A percentile compares a stretch with the other conserved stretches of the same genome.
phyloP scores from a whole-genome alignment of 257 asterid genomes.

The Lantana camara region DNA sequence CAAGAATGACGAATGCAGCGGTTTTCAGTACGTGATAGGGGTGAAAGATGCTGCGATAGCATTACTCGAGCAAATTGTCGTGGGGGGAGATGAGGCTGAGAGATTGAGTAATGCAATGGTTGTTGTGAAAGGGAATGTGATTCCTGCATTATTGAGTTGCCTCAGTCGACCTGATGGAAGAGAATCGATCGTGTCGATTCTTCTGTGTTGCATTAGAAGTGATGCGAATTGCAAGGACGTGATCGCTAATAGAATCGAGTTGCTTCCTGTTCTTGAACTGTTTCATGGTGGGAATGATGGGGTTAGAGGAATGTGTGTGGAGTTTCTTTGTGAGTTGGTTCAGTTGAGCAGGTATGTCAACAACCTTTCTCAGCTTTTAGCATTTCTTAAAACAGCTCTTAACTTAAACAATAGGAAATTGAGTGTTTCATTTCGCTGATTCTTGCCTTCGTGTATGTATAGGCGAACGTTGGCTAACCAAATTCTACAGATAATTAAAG shows the following conservation, averaged over 20 bases:
- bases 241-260: conserved; percentile 60
- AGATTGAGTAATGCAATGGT: conserved; percentile 36
- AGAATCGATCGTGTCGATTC: conserved; percentile 50
- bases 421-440: no score
- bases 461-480: conserved; percentile 65
- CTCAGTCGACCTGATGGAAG: conserved; percentile 53
- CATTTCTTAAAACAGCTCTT: background rate
- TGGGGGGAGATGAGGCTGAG: conserved; percentile 65
- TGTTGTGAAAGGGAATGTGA: conserved; percentile 52
- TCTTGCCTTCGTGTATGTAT: background rate
- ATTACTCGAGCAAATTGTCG: conserved; percentile 66
- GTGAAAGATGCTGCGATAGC: conserved; percentile 76
- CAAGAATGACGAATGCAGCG: conserved; percentile 46
- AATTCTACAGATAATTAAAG: conserved; percentile 69
- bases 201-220: conserved; percentile 57
- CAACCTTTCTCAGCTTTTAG: background rate
- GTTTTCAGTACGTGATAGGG: conserved; percentile 47
- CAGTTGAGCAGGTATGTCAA: conserved; percentile 58
- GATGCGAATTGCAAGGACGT: conserved; percentile 57
- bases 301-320: conserved; percentile 59
- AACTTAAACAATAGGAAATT: no score
- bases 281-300: conserved; percentile 72
- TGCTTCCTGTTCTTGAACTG: conserved; percentile 67
- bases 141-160: conserved; percentile 66
- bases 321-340: conserved; percentile 71